phyloP scores from a whole-genome alignment of 2,329 filamentous ascomycete species.

The Cladorrhinum sp. region DNA sequence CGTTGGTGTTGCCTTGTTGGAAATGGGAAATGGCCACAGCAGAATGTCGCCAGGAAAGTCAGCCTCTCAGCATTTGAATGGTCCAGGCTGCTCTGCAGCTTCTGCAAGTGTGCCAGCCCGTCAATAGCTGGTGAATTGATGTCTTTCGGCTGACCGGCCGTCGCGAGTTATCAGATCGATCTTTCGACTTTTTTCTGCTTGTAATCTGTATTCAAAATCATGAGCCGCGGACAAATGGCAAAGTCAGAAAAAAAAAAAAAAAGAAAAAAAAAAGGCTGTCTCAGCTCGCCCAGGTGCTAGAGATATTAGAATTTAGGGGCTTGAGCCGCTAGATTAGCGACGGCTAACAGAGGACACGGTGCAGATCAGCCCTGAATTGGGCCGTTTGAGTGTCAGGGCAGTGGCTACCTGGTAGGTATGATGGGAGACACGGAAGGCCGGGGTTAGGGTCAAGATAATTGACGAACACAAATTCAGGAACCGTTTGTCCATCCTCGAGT shows the following conservation, averaged over 20 bases:
- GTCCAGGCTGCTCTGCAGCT: conserved; percentile 1
- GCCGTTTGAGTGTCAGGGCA: background rate
- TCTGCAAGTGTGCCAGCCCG: conserved; percentile 5
- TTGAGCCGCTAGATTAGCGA: conserved; percentile 10
- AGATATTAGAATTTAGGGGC: conserved; percentile 9
- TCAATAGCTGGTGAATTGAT: background rate
- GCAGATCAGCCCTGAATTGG: conserved; percentile 8
- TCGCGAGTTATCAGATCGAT: conserved; percentile 5
- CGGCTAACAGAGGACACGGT: conserved; percentile 5
- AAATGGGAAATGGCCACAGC: conserved; percentile 1
- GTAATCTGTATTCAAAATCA: background rate
- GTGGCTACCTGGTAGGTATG: no score
- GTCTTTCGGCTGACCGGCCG: background rate
- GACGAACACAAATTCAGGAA: background rate
- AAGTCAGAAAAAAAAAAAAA: conserved; percentile 2
- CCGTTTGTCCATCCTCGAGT: background rate
- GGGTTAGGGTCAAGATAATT: background rate
- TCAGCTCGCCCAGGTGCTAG: conserved; percentile 10
- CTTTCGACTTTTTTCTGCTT: background rate
- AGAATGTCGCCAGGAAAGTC: background rate
- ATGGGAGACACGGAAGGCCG: background rate
- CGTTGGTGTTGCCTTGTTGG: conserved; percentile 5
- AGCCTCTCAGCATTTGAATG: conserved; percentile 6
- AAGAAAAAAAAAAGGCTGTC: conserved; percentile 10
- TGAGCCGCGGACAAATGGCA: conserved; percentile 3